Conservation (phyloP, 1,284 basidiomycete species). For the Fomitopsis palustris region DNA sequence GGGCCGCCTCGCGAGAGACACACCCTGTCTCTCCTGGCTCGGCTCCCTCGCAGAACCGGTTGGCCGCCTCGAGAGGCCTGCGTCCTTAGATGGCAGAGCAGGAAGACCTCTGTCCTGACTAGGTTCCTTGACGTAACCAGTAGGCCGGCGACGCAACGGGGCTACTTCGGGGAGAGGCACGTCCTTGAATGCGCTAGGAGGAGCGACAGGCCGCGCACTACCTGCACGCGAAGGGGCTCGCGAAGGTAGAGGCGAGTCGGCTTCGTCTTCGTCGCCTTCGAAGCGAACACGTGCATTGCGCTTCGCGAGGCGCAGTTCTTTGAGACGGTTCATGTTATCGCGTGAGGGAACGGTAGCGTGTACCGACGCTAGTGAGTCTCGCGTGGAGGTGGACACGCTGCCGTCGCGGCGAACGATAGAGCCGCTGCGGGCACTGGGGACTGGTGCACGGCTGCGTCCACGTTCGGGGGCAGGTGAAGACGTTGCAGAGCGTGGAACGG, state of each 20-base stretch:
- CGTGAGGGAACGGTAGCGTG: slow-evolving; percentile 23
- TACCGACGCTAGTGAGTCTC: slow-evolving; percentile 11
- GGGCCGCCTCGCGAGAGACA: neutral
- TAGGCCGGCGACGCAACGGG: neutral
- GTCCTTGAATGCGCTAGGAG: neutral
- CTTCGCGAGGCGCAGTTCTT: slow-evolving; percentile 52
- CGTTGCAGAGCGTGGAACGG: neutral
- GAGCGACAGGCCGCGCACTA: neutral
- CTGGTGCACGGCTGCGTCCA: neutral
- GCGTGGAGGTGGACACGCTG: slow-evolving; percentile 1
- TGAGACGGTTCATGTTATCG: slow-evolving; percentile 46
- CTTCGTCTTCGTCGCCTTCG: slow-evolving; percentile 5
- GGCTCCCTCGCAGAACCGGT: neutral
- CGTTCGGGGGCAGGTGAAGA: slow-evolving; percentile 9
- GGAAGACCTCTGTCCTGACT: neutral
- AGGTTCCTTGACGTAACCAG: neutral
- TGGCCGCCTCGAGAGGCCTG: neutral
- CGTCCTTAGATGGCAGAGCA: neutral
- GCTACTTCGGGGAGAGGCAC: neutral
- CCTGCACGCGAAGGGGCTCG: neutral
- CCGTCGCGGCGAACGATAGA: slow-evolving; percentile 8
- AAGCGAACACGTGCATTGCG: slow-evolving; percentile 32
- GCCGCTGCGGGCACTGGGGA: slow-evolving; percentile 3
- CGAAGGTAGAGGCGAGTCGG: neutral
- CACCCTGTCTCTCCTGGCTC: neutral